These are phyloP conservation scores for Neophaeococcomyces aloes DNA, from an alignment of 2,329 filamentous ascomycete species.

Conservation along the genomic window DNA sequence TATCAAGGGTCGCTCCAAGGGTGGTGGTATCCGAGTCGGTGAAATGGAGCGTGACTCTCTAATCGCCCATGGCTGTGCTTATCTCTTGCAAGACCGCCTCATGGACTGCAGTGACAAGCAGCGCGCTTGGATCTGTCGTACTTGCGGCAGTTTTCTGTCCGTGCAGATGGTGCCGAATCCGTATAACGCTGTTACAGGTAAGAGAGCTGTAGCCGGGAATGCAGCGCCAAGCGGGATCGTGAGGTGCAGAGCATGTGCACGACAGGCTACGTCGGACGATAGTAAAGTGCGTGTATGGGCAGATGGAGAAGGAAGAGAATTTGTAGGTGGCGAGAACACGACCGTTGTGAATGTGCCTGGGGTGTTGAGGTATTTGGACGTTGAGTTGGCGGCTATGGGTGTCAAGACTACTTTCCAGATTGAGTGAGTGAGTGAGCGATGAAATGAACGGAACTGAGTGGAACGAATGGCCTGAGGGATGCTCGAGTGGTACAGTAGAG, in stretches of 20 bases:
- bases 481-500: no score
- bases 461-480: no score
- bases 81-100: slow-evolving; percentile 85
- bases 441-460: no score
- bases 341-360: slow-evolving; percentile 87
- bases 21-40: slow-evolving; percentile 95
- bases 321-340: slow-evolving; percentile 80
- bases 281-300: slow-evolving; percentile 73
- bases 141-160: slow-evolving; percentile 81
- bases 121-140: slow-evolving; percentile 77
- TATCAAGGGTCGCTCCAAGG: slow-evolving; percentile 91
- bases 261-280: slow-evolving; percentile 48
- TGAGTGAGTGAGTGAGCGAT: no score
- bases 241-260: slow-evolving; percentile 69
- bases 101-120: slow-evolving; percentile 96
- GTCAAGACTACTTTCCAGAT: slow-evolving; percentile 94
- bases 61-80: slow-evolving; percentile 88
- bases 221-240: slow-evolving; percentile 46
- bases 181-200: slow-evolving; percentile 13
- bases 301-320: slow-evolving; percentile 74
- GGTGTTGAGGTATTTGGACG: slow-evolving; percentile 84
- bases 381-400: slow-evolving; percentile 93
- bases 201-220: slow-evolving; percentile 47
- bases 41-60: slow-evolving; percentile 98
- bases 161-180: slow-evolving; percentile 50